Evolutionary conservation across 345 rosid genomes (phyloP), one percentile per base, ranked within the genome.

Genomic region (Eucalyptus polyanthemos): DNA sequence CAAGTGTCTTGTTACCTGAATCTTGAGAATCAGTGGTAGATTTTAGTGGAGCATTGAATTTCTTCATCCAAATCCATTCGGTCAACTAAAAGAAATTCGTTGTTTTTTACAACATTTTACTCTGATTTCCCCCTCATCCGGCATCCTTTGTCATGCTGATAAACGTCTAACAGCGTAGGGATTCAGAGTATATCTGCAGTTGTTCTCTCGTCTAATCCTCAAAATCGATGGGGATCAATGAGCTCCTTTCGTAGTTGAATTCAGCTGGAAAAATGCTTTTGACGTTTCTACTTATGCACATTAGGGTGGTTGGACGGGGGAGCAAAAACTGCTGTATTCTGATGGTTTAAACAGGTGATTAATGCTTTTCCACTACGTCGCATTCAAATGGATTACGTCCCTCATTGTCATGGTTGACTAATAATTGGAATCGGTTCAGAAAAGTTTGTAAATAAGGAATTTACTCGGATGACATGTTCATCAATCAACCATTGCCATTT

Each of bases 271-370:
- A 45, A 45, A 45, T 45, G 47, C 47, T 45, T 45, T 45, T 1
- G 47, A 45, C 47, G 11, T 45, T 45, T 45, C 47, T 45, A 45
- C 47, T 45, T 45, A 45, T 45, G 47, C 11, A 45, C 11, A 45
- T 45, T 45, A 45, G 47, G 47, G 47, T 51, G 99, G 96, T 90
- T 95, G 99, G 99, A 96, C 97, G 0, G 98, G 47, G 34, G 98
- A 94, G 91, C 99, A 96, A 92, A 96, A 96, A 87, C 90, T 97
- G 90, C 96, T 94, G 76, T 95, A 92, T 67, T 89, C 91, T 14
- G 98, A 95, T 92, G 90, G 94, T 96, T 97, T 91, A 96, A 91
- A 83, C 99, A 95, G 98, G 99, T 94, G 89, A 90, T 16, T 17
- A 31, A 67, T 5, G 22, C 80, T 31, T 16, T 69, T 69, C 80